Conservation (phyloP, 495 filamentous ascomycete species). For the Neurospora sp. region DNA sequence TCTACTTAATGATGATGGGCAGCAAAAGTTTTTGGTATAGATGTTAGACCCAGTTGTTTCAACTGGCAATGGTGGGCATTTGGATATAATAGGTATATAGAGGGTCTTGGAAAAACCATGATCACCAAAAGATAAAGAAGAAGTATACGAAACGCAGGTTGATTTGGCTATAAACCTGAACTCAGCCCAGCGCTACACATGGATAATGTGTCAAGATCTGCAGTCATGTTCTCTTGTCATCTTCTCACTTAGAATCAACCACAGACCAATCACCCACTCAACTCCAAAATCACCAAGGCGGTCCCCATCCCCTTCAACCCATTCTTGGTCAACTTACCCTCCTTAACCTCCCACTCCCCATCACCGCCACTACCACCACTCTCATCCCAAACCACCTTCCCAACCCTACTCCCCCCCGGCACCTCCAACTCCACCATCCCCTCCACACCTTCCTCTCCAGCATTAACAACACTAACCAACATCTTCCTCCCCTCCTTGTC, state of each 20-base stretch:
- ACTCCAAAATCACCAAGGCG: conserved; percentile 15
- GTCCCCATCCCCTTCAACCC: conserved; percentile 16
- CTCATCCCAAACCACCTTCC: conserved; percentile 8
- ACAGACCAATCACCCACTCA: neutral
- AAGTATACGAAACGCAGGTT: neutral
- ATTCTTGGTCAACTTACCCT: conserved; percentile 8
- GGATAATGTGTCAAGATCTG: neutral
- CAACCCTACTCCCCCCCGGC: conserved; percentile 2
- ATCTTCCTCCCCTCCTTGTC: conserved; percentile 12
- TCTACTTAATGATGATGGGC: neutral
- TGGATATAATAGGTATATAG: neutral
- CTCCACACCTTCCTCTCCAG: conserved; percentile 20
- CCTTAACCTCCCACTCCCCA: conserved; percentile 15
- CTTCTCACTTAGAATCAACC: neutral
- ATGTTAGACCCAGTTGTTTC: neutral
- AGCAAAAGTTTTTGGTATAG: neutral
- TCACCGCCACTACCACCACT: conserved; percentile 11
- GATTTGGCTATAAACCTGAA: neutral
- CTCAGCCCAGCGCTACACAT: neutral
- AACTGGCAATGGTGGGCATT: neutral
- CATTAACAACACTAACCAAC: conserved; percentile 38
- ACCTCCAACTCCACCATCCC: conserved; percentile 15
- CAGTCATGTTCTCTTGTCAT: neutral
- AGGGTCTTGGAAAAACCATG: neutral
- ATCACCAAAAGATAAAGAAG: neutral